Conservation (phyloP, 2,329 filamentous ascomycete species). For the Polychaeton citri region DNA sequence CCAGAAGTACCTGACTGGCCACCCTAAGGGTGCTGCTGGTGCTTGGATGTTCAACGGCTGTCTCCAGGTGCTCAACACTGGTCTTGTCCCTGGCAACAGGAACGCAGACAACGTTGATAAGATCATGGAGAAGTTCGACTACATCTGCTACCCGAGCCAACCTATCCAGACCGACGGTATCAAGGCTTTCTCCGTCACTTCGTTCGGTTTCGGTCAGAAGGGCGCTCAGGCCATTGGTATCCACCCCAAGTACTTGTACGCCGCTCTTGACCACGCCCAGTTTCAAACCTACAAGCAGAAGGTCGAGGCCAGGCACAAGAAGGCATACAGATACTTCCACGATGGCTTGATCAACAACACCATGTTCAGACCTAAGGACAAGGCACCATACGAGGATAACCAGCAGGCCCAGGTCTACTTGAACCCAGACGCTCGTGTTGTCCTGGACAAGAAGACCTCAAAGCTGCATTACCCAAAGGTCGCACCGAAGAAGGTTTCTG, state of each 20-base stretch:
- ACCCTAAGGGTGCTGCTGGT: slow-evolving; percentile 97
- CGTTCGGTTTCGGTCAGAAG: slow-evolving; percentile 98
- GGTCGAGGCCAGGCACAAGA: slow-evolving; percentile 91
- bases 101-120: slow-evolving; percentile 97
- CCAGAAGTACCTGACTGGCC: slow-evolving; percentile 98
- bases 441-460: slow-evolving; percentile 72
- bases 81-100: slow-evolving; percentile 89
- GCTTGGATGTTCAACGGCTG: slow-evolving; percentile 99
- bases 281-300: slow-evolving; percentile 75
- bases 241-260: slow-evolving; percentile 90
- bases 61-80: slow-evolving; percentile 85
- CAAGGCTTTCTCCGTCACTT: slow-evolving; percentile 98
- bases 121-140: slow-evolving; percentile 93
- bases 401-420: slow-evolving; percentile 81
- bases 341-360: slow-evolving; percentile 97
- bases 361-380: slow-evolving; percentile 88
- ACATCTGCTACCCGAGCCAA: slow-evolving; percentile 92
- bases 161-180: slow-evolving; percentile 94
- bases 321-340: slow-evolving; percentile 97
- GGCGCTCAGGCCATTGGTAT: slow-evolving; percentile 94
- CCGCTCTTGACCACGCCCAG: slow-evolving; percentile 75
- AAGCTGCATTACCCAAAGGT: slow-evolving; percentile 60
- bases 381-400: slow-evolving; percentile 78
- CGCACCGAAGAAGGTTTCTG: slow-evolving; percentile 50
- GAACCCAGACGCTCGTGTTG: slow-evolving; percentile 82